Conservation (phyloP, 139 green algal species). For the Picochlorum sp. region DNA sequence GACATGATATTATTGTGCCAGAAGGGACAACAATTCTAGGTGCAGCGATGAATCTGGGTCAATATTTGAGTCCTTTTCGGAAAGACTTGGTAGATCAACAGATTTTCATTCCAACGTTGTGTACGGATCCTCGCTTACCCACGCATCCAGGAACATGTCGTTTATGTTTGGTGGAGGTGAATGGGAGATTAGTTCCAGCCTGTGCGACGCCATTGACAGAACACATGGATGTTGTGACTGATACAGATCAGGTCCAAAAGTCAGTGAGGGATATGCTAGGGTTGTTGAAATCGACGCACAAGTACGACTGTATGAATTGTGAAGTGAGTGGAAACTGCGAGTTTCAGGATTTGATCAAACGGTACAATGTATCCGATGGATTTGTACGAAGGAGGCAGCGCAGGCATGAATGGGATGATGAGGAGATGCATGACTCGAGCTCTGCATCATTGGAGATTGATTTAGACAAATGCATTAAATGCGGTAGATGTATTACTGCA, state of each 20-base stretch:
- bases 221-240: conserved; percentile 26
- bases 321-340: conserved; percentile 38
- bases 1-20: background rate
- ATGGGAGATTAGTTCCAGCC: conserved; percentile 22
- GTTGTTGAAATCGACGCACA: conserved; percentile 34
- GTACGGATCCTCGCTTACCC: conserved; percentile 22
- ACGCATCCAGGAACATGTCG: conserved; percentile 29
- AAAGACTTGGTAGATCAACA: background rate
- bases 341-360: conserved; percentile 38
- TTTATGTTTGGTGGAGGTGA: conserved; percentile 37
- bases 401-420: conserved; percentile 25
- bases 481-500: conserved; percentile 30
- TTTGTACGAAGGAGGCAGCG: conserved; percentile 1
- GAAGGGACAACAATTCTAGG: conserved; percentile 14
- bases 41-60: conserved; percentile 8
- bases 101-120: conserved; percentile 19
- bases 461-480: conserved; percentile 47
- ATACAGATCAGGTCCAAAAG: conserved; percentile 17
- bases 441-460: conserved; percentile 30
- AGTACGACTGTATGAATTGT: conserved; percentile 42
- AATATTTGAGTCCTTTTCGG: background rate
- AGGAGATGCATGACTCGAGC: conserved; percentile 9
- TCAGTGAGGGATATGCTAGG: conserved; percentile 23
- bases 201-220: conserved; percentile 33
- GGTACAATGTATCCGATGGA: conserved; percentile 27